Evolutionary conservation across 192 early-diverging fungal genomes (phyloP).

Genomic region (Spinellus fusiger): DNA sequence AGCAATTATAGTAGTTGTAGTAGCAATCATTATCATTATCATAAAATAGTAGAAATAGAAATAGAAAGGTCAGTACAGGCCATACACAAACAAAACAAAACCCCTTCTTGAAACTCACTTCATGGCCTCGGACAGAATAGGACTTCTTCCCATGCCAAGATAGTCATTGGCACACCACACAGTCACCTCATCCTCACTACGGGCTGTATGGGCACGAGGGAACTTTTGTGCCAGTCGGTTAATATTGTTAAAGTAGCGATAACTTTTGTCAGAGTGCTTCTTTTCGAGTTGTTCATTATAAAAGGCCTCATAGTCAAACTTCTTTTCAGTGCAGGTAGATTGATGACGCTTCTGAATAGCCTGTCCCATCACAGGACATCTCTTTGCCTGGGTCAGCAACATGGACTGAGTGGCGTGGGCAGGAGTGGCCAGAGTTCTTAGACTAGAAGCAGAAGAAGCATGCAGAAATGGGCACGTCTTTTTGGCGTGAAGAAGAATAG

Average conservation of each 20-base stretch:
- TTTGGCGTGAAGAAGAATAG: constrained; percentile 28
- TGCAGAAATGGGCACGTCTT: constrained; percentile 76
- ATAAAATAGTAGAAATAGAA: constrained; percentile 14
- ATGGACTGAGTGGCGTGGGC: constrained; percentile 26
- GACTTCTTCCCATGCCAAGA: constrained; percentile 92
- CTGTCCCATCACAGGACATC: constrained; percentile 78
- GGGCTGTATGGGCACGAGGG: constrained; percentile 90
- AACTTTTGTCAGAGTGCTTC: constrained; percentile 95
- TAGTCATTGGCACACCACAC: constrained; percentile 99
- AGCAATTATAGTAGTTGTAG: no score
- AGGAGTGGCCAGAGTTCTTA: constrained; percentile 53
- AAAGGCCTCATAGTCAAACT: constrained; percentile 88
- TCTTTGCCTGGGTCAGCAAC: constrained; percentile 53
- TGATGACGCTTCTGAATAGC: constrained; percentile 56
- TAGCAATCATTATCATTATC: no score
- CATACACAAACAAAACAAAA: background rate
- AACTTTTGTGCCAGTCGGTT: constrained; percentile 91
- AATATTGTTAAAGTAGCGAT: constrained; percentile 99
- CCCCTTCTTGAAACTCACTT: constrained; percentile 56
- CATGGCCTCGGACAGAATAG: constrained; percentile 81
- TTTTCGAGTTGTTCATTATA: constrained; percentile 85
- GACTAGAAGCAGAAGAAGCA: constrained; percentile 57
- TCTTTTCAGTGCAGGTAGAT: constrained; percentile 36
- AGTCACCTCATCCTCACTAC: constrained; percentile 80
- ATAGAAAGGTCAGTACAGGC: no score